phyloP scores from a whole-genome alignment of 352 stramenopile genomes.

The Phytopythium ostracodes region DNA sequence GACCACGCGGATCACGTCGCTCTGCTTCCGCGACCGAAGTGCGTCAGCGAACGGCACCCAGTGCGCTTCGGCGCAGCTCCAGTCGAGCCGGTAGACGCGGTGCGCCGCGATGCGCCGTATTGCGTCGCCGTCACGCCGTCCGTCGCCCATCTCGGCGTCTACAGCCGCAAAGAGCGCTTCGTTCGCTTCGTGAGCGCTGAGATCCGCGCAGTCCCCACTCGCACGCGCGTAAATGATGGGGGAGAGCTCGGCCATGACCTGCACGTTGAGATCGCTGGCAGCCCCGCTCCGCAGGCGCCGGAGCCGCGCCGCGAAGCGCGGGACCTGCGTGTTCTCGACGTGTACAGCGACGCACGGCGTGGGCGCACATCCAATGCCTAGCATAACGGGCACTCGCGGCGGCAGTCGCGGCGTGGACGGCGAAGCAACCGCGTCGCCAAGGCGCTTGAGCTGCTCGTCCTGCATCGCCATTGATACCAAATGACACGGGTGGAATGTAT shows the following conservation, averaged over 20 bases:
- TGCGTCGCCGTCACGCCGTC: constrained; percentile 9
- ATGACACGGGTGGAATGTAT: no score
- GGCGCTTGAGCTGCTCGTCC: neutral
- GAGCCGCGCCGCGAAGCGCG: constrained; percentile 17
- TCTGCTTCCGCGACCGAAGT: neutral
- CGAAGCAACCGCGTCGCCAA: neutral
- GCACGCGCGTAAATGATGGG: constrained; percentile 12
- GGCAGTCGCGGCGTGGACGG: neutral
- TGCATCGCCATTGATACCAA: neutral
- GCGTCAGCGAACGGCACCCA: constrained; percentile 28
- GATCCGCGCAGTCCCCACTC: neutral
- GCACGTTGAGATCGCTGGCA: neutral
- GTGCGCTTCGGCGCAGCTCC: constrained; percentile 30
- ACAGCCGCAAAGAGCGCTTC: neutral
- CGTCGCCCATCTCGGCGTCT: constrained; percentile 11
- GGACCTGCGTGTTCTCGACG: constrained; percentile 26
- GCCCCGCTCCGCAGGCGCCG: neutral
- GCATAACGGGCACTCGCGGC: neutral
- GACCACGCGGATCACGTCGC: constrained; percentile 21
- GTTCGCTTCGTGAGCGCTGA: neutral
- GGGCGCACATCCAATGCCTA: neutral
- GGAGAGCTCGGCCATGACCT: constrained; percentile 9
- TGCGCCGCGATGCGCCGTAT: constrained; percentile 28
- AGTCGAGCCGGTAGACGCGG: constrained; percentile 45
- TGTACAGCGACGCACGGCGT: constrained; percentile 23